Conservation (phyloP, 306 rosid species). For the Albizia julibrissin region DNA sequence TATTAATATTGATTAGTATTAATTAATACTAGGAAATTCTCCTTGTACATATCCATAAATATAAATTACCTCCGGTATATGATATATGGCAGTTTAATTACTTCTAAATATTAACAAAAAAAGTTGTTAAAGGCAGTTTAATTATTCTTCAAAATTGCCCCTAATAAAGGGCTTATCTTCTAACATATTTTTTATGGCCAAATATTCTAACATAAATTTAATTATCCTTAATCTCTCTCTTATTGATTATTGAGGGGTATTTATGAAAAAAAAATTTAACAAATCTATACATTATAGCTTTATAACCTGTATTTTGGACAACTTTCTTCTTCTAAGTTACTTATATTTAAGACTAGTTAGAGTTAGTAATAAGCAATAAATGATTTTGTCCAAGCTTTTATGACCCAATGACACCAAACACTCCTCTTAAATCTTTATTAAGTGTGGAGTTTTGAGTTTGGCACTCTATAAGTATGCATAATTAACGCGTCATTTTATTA, state of each 20-base stretch:
- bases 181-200: not conserved
- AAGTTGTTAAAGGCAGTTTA: not conserved
- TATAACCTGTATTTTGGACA: too few relatives aligned
- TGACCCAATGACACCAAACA: too few relatives aligned
- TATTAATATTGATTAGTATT: too few relatives aligned
- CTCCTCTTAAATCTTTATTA: too few relatives aligned
- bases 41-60: not conserved
- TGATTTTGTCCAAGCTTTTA: not conserved
- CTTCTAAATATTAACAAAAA: too few relatives aligned
- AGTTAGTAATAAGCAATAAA: not conserved
- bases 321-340: not conserved
- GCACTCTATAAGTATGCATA: too few relatives aligned
- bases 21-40: too few relatives aligned
- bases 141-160: not conserved
- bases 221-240: not conserved
- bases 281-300: not conserved
- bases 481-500: too few relatives aligned
- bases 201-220: not conserved
- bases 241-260: not conserved
- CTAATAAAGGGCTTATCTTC: not conserved
- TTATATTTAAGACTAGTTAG: not conserved
- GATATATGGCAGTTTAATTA: too few relatives aligned
- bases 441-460: too few relatives aligned
- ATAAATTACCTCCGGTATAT: too few relatives aligned
- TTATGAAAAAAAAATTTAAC: not conserved